These are phyloP conservation scores for Odontarrhena argentea DNA, from an alignment of 345 rosid species.

Conservation along the genomic window DNA sequence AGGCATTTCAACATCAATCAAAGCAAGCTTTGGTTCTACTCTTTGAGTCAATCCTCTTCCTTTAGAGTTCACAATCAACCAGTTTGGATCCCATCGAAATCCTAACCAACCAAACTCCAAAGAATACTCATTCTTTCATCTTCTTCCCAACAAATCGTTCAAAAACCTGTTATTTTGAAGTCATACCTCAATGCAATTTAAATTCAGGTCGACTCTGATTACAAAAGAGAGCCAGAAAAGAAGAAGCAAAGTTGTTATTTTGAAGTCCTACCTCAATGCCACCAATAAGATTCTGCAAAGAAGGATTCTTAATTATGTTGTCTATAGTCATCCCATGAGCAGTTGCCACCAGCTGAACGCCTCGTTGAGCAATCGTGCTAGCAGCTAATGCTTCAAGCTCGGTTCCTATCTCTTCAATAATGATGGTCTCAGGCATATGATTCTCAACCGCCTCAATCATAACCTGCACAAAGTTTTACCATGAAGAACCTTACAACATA, in stretches of 20 bases:
- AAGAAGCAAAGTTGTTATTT: constrained; percentile 1
- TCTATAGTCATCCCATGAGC: too few species aligned
- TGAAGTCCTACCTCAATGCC: constrained; percentile 76
- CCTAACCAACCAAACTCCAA: too few species aligned
- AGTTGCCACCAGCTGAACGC: too few species aligned
- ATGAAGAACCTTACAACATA: constrained; percentile 9
- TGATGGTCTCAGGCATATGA: constrained; percentile 95
- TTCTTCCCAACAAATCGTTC: too few species aligned
- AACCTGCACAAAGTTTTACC: constrained; percentile 51
- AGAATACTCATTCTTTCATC: too few species aligned
- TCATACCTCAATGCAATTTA: too few species aligned
- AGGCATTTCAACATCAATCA: too few species aligned
- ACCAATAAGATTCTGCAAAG: constrained; percentile 84
- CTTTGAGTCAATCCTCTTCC: too few species aligned
- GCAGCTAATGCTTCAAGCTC: constrained; percentile 98
- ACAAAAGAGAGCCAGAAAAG: background rate
- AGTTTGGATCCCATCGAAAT: too few species aligned
- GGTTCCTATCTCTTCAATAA: constrained; percentile 94
- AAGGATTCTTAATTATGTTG: constrained; percentile 88
- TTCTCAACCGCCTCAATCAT: constrained; percentile 99
- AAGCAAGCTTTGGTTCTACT: too few species aligned
- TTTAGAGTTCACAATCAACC: too few species aligned
- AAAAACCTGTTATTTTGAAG: too few species aligned
- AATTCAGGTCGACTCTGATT: background rate
- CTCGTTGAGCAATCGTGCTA: constrained; percentile 95